Evolutionary conservation across 2,329 filamentous ascomycete species (phyloP).

Genomic region (Pezicula neosporulosa): DNA sequence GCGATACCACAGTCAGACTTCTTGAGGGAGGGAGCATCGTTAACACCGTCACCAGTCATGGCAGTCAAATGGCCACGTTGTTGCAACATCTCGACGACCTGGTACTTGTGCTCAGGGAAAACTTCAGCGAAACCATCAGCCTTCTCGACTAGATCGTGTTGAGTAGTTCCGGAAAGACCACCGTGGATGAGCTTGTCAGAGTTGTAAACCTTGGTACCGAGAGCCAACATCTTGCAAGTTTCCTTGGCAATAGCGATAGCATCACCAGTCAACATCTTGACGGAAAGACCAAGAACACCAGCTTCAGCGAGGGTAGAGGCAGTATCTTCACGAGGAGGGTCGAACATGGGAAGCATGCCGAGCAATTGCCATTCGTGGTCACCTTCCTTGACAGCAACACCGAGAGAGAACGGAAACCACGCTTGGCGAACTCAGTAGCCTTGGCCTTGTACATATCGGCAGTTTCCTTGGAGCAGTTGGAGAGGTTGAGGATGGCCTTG

Average conservation of each 20-base stretch:
- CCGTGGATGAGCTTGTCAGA: slow-evolving; percentile 74
- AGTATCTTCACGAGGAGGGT: slow-evolving; percentile 75
- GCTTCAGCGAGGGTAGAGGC: slow-evolving; percentile 76
- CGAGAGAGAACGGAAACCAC: slow-evolving; percentile 80
- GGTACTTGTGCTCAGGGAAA: slow-evolving; percentile 94
- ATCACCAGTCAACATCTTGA: slow-evolving; percentile 82
- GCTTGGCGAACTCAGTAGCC: slow-evolving; percentile 70
- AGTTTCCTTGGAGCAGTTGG: slow-evolving; percentile 63
- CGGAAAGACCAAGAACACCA: slow-evolving; percentile 70
- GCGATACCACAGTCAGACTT: slow-evolving; percentile 95
- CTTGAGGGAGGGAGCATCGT: slow-evolving; percentile 89
- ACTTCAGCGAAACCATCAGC: slow-evolving; percentile 94
- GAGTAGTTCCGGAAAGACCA: slow-evolving; percentile 68
- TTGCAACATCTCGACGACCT: slow-evolving; percentile 89
- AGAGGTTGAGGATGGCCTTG: slow-evolving; percentile 69
- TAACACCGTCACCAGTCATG: slow-evolving; percentile 96
- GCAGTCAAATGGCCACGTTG: slow-evolving; percentile 91
- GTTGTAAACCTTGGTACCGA: slow-evolving; percentile 79
- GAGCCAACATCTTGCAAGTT: slow-evolving; percentile 78
- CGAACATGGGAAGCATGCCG: slow-evolving; percentile 77
- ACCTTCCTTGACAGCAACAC: slow-evolving; percentile 76
- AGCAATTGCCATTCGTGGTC: slow-evolving; percentile 68
- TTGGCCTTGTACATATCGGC: slow-evolving; percentile 67
- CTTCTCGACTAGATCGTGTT: slow-evolving; percentile 77
- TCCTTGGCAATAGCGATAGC: slow-evolving; percentile 78